Percentiles rank a stretch among this genome's conserved stretches.
phyloP scores from a whole-genome alignment of 2,329 filamentous ascomycete species.

The Alternaria metachromatica region DNA sequence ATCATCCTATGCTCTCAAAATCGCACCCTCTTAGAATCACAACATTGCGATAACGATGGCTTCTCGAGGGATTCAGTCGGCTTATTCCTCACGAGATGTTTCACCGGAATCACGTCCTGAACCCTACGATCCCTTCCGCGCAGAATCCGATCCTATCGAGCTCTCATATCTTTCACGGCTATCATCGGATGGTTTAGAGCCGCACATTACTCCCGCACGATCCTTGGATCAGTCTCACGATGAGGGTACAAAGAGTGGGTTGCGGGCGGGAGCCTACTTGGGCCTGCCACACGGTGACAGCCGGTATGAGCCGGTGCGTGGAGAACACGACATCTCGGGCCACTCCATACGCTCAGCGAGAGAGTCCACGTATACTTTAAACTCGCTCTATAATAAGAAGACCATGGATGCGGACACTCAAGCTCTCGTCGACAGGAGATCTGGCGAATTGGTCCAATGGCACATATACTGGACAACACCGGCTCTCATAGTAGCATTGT shows the following conservation, averaged over 20 bases:
- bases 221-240: constrained; percentile 13
- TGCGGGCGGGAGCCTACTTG: constrained; percentile 26
- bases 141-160: constrained; percentile 38
- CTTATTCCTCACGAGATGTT: constrained; percentile 29
- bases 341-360: constrained; percentile 22
- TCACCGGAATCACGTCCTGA: constrained; percentile 34
- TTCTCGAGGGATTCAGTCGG: constrained; percentile 22
- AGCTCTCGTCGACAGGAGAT: constrained; percentile 39
- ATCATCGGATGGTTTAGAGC: constrained; percentile 11
- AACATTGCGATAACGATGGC: constrained; percentile 26
- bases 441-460: constrained; percentile 46
- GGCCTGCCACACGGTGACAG: constrained; percentile 13
- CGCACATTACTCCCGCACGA: constrained; percentile 16
- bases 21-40: background rate
- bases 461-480: constrained; percentile 46
- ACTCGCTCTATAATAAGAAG: constrained; percentile 35
- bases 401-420: constrained; percentile 41
- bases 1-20: background rate
- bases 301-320: constrained; percentile 31
- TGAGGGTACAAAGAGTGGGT: constrained; percentile 14
- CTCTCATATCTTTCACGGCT: constrained; percentile 29
- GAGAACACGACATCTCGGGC: constrained; percentile 17
- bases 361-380: constrained; percentile 32
- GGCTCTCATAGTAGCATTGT: constrained; percentile 34
- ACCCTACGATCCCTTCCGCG: constrained; percentile 36